Evolutionary conservation across 768 basidiomycete genomes (phyloP).

Genomic region (Cystobasidium ongulense): DNA sequence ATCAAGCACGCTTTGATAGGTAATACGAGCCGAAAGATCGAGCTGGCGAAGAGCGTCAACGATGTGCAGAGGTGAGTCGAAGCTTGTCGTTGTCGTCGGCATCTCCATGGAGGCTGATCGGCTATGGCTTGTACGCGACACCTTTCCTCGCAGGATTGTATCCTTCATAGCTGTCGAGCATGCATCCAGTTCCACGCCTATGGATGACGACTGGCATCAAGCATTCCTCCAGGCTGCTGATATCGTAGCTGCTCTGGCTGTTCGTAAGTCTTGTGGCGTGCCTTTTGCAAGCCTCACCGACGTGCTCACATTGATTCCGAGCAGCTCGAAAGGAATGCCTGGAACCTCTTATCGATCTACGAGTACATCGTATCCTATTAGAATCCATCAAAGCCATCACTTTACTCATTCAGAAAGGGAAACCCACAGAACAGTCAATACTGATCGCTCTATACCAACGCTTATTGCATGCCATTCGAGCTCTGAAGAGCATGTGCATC

Average conservation of each 20-base stretch:
- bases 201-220: not conserved
- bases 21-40: conserved; percentile 12
- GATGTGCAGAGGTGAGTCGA: not conserved
- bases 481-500: not conserved
- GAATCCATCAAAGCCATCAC: not conserved
- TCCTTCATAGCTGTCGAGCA: not conserved
- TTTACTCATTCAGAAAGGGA: not conserved
- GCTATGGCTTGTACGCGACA: not conserved
- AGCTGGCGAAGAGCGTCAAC: not conserved
- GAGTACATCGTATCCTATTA: not conserved
- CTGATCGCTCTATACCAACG: not conserved
- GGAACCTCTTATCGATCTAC: not conserved
- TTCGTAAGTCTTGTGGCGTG: conserved; percentile 4
- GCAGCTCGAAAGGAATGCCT: conserved; percentile 16
- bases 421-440: not conserved
- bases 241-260: conserved; percentile 2
- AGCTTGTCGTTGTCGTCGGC: not conserved
- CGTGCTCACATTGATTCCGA: not conserved
- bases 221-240: not conserved
- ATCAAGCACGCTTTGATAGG: conserved; percentile 26
- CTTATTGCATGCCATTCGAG: not conserved
- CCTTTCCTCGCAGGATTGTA: not conserved
- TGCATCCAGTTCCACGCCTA: not conserved
- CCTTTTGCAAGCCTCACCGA: not conserved
- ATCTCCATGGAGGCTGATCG: not conserved